These are phyloP conservation scores for Thozetella sp. DNA, from an alignment of 495 filamentous ascomycete species.

Conservation along the genomic window DNA sequence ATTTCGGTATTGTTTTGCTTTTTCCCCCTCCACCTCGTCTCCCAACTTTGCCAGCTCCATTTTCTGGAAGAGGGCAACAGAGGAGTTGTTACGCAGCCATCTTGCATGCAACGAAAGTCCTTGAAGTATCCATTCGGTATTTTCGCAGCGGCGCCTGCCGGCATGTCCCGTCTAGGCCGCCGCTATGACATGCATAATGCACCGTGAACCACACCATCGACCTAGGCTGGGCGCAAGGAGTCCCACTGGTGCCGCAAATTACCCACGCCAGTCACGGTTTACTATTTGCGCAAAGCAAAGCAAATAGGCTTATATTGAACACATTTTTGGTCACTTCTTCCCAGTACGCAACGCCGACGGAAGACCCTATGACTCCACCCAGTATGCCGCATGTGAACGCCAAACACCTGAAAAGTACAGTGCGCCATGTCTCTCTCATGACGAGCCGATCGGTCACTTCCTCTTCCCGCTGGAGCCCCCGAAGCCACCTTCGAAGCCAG, in stretches of 20 bases:
- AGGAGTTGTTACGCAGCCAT: background rate
- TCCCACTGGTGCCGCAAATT: no score
- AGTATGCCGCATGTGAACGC: background rate
- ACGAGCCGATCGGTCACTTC: slow-evolving; percentile 11
- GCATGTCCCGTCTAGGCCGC: no score
- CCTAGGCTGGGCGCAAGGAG: no score
- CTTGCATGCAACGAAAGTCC: no score
- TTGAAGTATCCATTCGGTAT: no score
- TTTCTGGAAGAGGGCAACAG: background rate
- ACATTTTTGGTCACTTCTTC: no score
- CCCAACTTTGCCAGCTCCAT: background rate
- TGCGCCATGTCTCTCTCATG: background rate
- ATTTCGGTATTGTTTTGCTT: background rate
- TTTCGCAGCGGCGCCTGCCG: no score
- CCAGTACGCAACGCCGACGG: background rate
- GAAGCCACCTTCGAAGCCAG: slow-evolving; percentile 94
- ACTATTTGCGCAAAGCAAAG: no score
- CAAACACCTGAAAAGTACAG: slow-evolving; percentile 3
- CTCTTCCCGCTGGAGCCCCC: slow-evolving; percentile 49
- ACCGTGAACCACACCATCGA: no score
- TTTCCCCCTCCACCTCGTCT: background rate
- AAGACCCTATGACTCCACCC: background rate
- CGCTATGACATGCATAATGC: no score
- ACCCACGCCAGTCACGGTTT: no score
- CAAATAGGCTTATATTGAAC: no score